Evolutionary conservation across 2,329 filamentous ascomycete species (phyloP).

Genomic region (Diaporthe longicolla): DNA sequence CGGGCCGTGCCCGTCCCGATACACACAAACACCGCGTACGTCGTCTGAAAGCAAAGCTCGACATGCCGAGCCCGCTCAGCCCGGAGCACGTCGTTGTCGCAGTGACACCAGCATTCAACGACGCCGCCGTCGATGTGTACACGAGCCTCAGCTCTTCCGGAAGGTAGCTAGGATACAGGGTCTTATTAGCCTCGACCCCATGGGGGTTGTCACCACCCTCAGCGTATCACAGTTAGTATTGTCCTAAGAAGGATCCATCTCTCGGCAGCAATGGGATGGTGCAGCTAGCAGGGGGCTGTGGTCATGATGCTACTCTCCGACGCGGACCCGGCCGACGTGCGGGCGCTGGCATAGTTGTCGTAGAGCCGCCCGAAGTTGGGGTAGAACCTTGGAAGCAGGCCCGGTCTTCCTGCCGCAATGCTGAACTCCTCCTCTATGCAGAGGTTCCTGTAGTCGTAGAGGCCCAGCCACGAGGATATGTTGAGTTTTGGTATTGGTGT

Average conservation of each 20-base stretch:
- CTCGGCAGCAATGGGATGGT: not conserved
- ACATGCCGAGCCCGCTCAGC: not conserved
- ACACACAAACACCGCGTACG: conserved; percentile 9
- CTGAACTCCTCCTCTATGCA: not conserved
- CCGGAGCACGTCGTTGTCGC: not conserved
- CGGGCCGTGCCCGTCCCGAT: not conserved
- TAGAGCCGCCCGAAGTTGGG: conserved; percentile 13
- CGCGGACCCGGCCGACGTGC: not conserved
- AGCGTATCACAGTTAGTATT: not conserved
- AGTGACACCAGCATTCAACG: not conserved
- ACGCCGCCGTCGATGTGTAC: not conserved
- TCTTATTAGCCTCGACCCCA: not conserved
- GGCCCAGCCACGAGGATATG: not conserved
- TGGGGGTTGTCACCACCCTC: not conserved
- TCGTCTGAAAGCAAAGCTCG: not conserved
- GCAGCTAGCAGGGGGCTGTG: not conserved
- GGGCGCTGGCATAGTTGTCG: not conserved
- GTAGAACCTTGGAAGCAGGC: conserved; percentile 16
- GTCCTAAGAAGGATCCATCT: not conserved
- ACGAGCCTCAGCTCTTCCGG: not conserved
- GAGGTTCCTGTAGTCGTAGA: not conserved
- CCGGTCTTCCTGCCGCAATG: not conserved
- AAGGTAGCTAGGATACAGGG: not conserved
- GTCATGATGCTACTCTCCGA: not conserved
- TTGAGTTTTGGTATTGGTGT: not conserved